Conservation (phyloP, 495 filamentous ascomycete genomes). For the Penicillium simplicissimum region DNA sequence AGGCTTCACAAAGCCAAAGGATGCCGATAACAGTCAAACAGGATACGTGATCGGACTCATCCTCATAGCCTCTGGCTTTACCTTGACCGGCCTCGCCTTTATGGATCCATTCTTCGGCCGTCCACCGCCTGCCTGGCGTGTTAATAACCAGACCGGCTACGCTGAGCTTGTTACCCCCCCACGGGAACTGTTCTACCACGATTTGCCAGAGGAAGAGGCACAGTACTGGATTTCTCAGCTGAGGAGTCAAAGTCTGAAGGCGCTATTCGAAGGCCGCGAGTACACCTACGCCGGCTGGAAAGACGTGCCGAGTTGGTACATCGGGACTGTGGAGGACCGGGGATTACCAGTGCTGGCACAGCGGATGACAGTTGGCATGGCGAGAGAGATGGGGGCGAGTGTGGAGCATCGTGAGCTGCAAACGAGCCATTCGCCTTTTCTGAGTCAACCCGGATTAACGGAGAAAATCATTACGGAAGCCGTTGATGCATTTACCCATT, state of each 20-base stretch:
- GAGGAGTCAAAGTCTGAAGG: conserved; percentile 30
- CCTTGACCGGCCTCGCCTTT: conserved; percentile 25
- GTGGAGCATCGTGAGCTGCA: conserved; percentile 34
- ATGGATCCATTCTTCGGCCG: conserved; percentile 35
- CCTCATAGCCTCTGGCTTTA: conserved; percentile 40
- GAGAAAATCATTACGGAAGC: conserved; percentile 29
- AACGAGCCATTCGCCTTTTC: conserved; percentile 38
- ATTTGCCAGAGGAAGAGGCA: conserved; percentile 30
- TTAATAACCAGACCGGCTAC: conserved; percentile 27
- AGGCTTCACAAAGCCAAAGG: conserved; percentile 34
- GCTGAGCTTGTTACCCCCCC: conserved; percentile 32
- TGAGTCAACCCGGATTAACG: conserved; percentile 34
- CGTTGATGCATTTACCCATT: conserved; percentile 26
- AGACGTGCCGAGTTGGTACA: conserved; percentile 36
- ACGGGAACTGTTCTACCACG: conserved; percentile 36
- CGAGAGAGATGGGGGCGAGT: conserved; percentile 29
- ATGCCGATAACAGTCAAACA: conserved; percentile 10
- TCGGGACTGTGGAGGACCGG: conserved; percentile 34
- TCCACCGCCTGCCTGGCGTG: conserved; percentile 28
- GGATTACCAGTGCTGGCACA: conserved; percentile 37
- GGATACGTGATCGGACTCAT: conserved; percentile 47
- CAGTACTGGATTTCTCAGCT: conserved; percentile 30
- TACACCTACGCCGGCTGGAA: conserved; percentile 34
- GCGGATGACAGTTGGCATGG: conserved; percentile 32
- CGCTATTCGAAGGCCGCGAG: conserved; percentile 37